phyloP scores from a whole-genome alignment of 768 basidiomycete genomes.

The Suillus decipiens region DNA sequence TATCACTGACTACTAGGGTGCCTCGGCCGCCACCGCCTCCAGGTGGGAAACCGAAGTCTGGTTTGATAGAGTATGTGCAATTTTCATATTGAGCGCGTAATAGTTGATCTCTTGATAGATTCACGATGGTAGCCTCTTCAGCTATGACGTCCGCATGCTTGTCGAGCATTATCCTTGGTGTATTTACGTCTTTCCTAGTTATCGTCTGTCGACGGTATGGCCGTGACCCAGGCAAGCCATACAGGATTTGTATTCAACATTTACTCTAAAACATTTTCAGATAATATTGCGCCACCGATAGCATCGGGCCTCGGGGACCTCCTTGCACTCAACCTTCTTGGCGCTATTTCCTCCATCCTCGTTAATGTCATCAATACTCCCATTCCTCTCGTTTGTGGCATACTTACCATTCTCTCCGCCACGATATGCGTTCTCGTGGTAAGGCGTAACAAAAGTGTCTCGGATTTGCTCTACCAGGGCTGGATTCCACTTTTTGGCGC shows the following conservation, averaged over 20 bases:
- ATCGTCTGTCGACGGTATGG: slow-evolving; percentile 74
- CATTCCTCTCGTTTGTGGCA: slow-evolving; percentile 57
- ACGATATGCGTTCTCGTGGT: slow-evolving; percentile 57
- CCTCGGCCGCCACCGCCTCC: slow-evolving; percentile 27
- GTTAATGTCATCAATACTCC: slow-evolving; percentile 65
- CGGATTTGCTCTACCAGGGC: slow-evolving; percentile 75
- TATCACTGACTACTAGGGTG: slow-evolving; percentile 18
- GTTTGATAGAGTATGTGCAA: slow-evolving; percentile 38
- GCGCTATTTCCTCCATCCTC: slow-evolving; percentile 63
- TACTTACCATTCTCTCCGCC: slow-evolving; percentile 49
- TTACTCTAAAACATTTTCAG: slow-evolving; percentile 39
- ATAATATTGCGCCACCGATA: slow-evolving; percentile 94
- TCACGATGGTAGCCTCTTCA: slow-evolving; percentile 74
- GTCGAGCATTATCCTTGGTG: slow-evolving; percentile 79
- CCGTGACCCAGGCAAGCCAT: slow-evolving; percentile 75
- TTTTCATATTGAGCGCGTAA: background rate
- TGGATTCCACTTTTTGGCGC: slow-evolving; percentile 90
- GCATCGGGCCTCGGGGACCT: slow-evolving; percentile 93
- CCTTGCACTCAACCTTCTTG: slow-evolving; percentile 83
- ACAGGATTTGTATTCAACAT: background rate
- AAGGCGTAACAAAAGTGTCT: slow-evolving; percentile 65
- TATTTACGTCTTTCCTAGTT: slow-evolving; percentile 88
- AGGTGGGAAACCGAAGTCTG: slow-evolving; percentile 35
- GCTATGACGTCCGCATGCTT: slow-evolving; percentile 80
- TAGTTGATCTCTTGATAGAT: slow-evolving; percentile 43